phyloP scores from a whole-genome alignment of 2,329 filamentous ascomycete genomes.

The Didymella pinodella region DNA sequence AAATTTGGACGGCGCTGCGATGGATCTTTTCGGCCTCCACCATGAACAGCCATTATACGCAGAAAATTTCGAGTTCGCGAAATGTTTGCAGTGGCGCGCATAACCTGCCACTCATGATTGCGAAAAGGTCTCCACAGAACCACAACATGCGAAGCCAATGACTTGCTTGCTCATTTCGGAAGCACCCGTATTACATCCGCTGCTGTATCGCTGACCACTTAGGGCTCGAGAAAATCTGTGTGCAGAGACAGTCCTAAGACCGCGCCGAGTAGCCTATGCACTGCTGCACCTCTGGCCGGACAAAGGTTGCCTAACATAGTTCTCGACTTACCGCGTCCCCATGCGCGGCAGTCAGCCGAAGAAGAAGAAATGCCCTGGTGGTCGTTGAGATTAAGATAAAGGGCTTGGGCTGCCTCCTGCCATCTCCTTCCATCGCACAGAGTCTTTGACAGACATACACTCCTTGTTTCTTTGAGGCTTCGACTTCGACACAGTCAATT shows the following conservation, averaged over 20 bases:
- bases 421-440: neutral
- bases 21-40: neutral
- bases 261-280: constrained; percentile 6
- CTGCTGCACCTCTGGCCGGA: constrained; percentile 20
- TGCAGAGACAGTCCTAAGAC: constrained; percentile 13
- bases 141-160: neutral
- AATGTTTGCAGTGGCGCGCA: constrained; percentile 3
- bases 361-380: constrained; percentile 1
- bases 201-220: constrained; percentile 20
- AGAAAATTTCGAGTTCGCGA: constrained; percentile 1
- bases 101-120: neutral
- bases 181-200: neutral
- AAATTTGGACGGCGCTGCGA: neutral
- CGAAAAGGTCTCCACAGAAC: constrained; percentile 1
- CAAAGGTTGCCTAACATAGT: constrained; percentile 11
- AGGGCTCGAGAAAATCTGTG: constrained; percentile 9
- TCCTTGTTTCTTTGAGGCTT: constrained; percentile 5
- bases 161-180: constrained; percentile 1
- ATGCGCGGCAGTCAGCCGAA: constrained; percentile 1
- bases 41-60: neutral
- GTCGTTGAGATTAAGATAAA: constrained; percentile 4
- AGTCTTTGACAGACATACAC: constrained; percentile 1
- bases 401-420: neutral
- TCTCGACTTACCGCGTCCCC: neutral
- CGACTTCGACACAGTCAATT: constrained; percentile 1